Base-by-base conservation (phyloP, 805 yeast species). In the Candida ortonii region DNA sequence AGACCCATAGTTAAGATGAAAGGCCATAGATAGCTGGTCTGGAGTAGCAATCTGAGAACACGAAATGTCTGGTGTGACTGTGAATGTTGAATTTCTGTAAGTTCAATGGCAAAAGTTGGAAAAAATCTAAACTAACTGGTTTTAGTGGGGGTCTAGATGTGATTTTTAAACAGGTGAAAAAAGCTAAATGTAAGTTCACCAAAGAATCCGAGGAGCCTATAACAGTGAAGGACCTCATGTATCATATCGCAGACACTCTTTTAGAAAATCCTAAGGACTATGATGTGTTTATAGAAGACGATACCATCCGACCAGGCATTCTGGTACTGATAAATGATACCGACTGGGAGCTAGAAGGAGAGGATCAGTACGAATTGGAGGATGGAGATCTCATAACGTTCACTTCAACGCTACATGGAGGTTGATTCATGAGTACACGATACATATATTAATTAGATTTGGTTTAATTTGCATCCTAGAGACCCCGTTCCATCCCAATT, bases 261-360 rank as follows among this genome's bases (percentile, higher is more conserved):
- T 71, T 84, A 20, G 65, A 67, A 17, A 77, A 82, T 41, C 67
- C 75, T 21, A 76, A 74, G 39, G 88, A 83, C 52, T 64, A 71
- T 18, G 81, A 77, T 3, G 82, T 88, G 9, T 88, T 90, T 52
- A 68, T 89, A 6, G 93, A 85, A 49, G 89, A 85, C 47, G 95
- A 68, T 8, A 73, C 80, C 1, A 78, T 87, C 10, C 76, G 97
- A 32, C 96, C 97, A 0, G 98, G 98, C 2, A 86, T 90, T 29
- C 65, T 90, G 41, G 96, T 93, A 7, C 69, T 90, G 36, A 83
- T 90, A 43, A 90, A 90, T 53, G 97, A 90, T 55, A 79, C 95
- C 0, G 98, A 90, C 62, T 90, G 97, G 97, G 98, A 90, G 53
- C 62, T 90, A 10, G 95, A 88, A 57, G 97, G 87, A 8, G 88